Base-by-base conservation (phyloP, 2,329 filamentous ascomycete genomes). In the Penicillium sumatraense region DNA sequence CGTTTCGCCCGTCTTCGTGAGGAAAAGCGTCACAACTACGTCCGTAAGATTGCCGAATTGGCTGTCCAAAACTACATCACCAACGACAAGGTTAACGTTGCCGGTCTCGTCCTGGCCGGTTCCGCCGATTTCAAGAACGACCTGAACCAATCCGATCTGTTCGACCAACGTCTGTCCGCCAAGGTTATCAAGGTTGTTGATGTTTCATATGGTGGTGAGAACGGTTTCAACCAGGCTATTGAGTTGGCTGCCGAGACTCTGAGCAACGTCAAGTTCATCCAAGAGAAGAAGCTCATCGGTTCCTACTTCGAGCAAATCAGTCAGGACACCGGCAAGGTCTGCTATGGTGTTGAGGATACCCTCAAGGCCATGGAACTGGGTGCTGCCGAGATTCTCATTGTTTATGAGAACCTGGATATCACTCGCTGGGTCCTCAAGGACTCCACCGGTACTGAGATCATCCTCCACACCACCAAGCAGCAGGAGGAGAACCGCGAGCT, bases 121-220 rank as follows among this genome's bases (percentile, higher is more conserved):
- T 96, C 92, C 29, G 95, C 95, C 72, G 95, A 99, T 78, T 99
- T 99, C 88, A 99, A 99, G 83, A 98, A 96, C 79, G 95, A 99
- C 72, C 83, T 99, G 51, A 98, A 98, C 79, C 91, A 90, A 70
- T 98, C 95, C 57, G 95, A 99, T 77, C 84, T 99, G 83, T 99
- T 99, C 76, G 95, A 99, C 76, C 84, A 88, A 71, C 93, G 95
- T 76, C 84, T 99, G 53, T 87, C 90, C 68, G 81, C 86, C 74
- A 99, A 99, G 84, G 95, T 99, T 71, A 98, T 99, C 85, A 99
- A 99, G 81, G 90, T 99, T 41, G 96, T 99, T 31, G 95, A 99
- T 75, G 96, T 99, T 41, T 98, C 93, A 13, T 99, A 99, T 71
- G 95, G 95, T 75, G 95, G 95, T 67, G 96, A 99, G 81, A 98